Evolutionary conservation across 2,329 filamentous ascomycete species (phyloP).

Genomic region (Fusarium palustre): DNA sequence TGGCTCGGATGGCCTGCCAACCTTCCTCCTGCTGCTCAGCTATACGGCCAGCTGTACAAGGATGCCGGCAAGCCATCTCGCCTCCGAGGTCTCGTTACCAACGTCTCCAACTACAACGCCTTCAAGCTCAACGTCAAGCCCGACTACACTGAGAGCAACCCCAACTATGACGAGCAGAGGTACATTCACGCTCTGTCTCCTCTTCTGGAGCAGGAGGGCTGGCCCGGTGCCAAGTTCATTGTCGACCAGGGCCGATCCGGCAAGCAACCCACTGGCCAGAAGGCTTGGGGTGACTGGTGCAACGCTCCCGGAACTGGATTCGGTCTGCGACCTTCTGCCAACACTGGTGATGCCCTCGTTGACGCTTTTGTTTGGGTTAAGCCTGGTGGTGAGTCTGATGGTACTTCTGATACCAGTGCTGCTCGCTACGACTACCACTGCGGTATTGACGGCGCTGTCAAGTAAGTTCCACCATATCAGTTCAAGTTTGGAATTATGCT

Average conservation of each 20-base stretch:
- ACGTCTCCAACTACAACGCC: constrained; percentile 70
- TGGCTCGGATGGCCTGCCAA: constrained; percentile 70
- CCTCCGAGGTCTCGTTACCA: constrained; percentile 67
- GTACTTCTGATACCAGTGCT: constrained; percentile 61
- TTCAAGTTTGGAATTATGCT: neutral
- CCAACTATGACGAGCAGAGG: constrained; percentile 64
- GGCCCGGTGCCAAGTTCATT: constrained; percentile 60
- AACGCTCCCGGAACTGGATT: constrained; percentile 73
- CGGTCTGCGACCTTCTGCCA: constrained; percentile 70
- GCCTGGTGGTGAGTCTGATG: constrained; percentile 71
- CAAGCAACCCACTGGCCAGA: constrained; percentile 71
- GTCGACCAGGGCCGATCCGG: constrained; percentile 64
- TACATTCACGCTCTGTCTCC: constrained; percentile 74
- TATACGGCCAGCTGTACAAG: constrained; percentile 62
- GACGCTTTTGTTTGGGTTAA: constrained; percentile 80
- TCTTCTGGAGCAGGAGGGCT: constrained; percentile 64
- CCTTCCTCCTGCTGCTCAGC: constrained; percentile 59
- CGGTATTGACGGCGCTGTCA: constrained; percentile 63
- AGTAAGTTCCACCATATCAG: constrained; percentile 19
- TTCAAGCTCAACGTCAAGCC: constrained; percentile 58
- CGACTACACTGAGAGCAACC: constrained; percentile 60
- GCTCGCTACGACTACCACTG: constrained; percentile 57
- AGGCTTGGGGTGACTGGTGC: constrained; percentile 75
- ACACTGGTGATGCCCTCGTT: constrained; percentile 68
- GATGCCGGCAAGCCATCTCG: constrained; percentile 61